Base-by-base conservation (phyloP, 2,329 filamentous ascomycete genomes). In the Penicillium sp. region DNA sequence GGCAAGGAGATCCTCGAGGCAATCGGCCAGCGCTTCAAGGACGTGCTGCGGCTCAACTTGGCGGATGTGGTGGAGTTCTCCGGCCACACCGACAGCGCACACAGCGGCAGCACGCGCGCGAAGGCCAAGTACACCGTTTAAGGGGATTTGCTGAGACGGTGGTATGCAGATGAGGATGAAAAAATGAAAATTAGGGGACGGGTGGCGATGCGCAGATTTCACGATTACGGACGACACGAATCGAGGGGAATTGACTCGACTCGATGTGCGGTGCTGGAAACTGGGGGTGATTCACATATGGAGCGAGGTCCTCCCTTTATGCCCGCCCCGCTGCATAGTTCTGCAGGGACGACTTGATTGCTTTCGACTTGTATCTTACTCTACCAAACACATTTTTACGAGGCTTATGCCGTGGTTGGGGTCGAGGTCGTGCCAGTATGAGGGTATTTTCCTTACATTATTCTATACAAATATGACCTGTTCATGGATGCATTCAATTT, bases 61-160 rank as follows among this genome's bases (percentile, higher is more conserved):
- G 82, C 79, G 59, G 94, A 97, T 74, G 76, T 80, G 59, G 86
- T 99, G 57, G 95, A 99, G 79, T 99, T 97, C 79, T 96, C 91
- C 20, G 94, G 94, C 58, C 94, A 99, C 79, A 96, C 91, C 18
- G 95, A 99, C 67, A 90, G 89, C 66, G 93, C 94, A 37, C 89
- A 96, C 74, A 87, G 89, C 58, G 94, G 94, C 65, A 97, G 92
- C 78, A 96, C 91, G 58, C 87, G 95, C 68, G 94, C 94, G 55
- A 97, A 95, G 83, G 90, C 94, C 68, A 99, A 97, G 83, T 90
- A 91, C 76, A 82, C 83, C 49, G 92, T 92, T 69, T 97, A 88
- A 81, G 50, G 50, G 59, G 57, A 3, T 26, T 31, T 37, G 14
- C 11, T 59, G 55, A 58, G 60, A 55, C 51, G 51, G 53, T 56